Base-by-base conservation (phyloP, 2,329 filamentous ascomycete species). In the Botrytis deweyae region DNA sequence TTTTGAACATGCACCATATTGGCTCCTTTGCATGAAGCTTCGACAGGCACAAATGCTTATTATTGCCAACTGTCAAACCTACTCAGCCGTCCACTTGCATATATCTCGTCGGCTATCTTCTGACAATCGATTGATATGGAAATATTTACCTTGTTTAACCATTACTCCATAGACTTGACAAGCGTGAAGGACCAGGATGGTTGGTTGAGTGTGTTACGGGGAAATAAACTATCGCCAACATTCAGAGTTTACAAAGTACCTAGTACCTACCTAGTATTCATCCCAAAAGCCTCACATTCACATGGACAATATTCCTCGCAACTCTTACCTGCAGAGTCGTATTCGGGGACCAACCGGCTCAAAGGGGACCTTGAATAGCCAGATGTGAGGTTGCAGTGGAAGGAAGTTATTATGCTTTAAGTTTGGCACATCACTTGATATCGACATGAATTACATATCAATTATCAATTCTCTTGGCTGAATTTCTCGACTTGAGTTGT, bases 41-140 rank as follows among this genome's bases (percentile, higher is more conserved):
- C 25, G 25, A 63, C 61, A 40, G 61, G 61, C 61, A 42, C 61
- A 40, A 63, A 63, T 63, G 61, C 61, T 63, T 63, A 42, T 61
- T 61, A 61, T 63, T 63, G 61, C 38, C 61, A 63, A 63, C 61
- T 63, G 61, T 42, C 61, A 63, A 40, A 63, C 8, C 61, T 40
- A 63, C 61, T 42, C 36, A 63, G 61, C 61, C 61, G 22, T 63
- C 61, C 61, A 42, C 36, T 63, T 63, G 61, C 61, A 63, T 63
- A 63, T 25, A n/a, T 63, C 61, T 63, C 61, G 61, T 63, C 61
- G 36, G 61, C 61, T 63, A 63, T 40, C 36, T 14, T 63, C 38
- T 63, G 61, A 63, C 38, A 63, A 63, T 63, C 61, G 61, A 63
- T 63, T 63, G 61, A 63, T 63, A 20, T 63, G 61, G 61, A 63